phyloP scores from a whole-genome alignment of 2,329 filamentous ascomycete species.

The Aspergillus sp. region DNA sequence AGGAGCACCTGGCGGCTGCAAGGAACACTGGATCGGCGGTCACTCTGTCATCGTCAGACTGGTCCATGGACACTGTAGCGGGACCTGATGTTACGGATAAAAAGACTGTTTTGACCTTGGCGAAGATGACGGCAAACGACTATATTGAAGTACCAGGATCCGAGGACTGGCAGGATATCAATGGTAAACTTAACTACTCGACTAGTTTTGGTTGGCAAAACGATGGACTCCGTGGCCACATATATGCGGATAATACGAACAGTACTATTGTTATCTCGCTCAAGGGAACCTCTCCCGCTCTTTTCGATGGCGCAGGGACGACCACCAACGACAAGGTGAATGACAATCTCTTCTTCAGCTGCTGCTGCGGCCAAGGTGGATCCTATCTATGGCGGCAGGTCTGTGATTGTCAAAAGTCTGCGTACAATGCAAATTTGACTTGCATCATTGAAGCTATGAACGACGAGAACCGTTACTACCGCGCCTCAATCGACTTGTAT shows the following conservation, averaged over 20 bases:
- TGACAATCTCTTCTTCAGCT: slow-evolving; percentile 97
- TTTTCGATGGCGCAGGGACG: slow-evolving; percentile 95
- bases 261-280: slow-evolving; percentile 85
- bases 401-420: slow-evolving; percentile 84
- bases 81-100: slow-evolving; percentile 85
- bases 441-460: slow-evolving; percentile 74
- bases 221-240: slow-evolving; percentile 86
- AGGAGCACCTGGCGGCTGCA: slow-evolving; percentile 73
- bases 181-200: slow-evolving; percentile 77
- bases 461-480: slow-evolving; percentile 88
- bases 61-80: slow-evolving; percentile 75
- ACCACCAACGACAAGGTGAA: slow-evolving; percentile 98
- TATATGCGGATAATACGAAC: slow-evolving; percentile 85
- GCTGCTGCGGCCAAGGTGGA: slow-evolving; percentile 92
- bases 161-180: slow-evolving; percentile 81
- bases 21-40: slow-evolving; percentile 67
- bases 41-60: slow-evolving; percentile 69
- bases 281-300: slow-evolving; percentile 85
- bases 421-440: slow-evolving; percentile 89
- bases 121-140: slow-evolving; percentile 84
- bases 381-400: slow-evolving; percentile 88
- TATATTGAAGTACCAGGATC: slow-evolving; percentile 73
- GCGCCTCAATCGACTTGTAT: slow-evolving; percentile 83
- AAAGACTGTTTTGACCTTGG: slow-evolving; percentile 77
- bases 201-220: slow-evolving; percentile 89